Conservation (phyloP, 106 monocot species). For the Iris macrosiphon region DNA sequence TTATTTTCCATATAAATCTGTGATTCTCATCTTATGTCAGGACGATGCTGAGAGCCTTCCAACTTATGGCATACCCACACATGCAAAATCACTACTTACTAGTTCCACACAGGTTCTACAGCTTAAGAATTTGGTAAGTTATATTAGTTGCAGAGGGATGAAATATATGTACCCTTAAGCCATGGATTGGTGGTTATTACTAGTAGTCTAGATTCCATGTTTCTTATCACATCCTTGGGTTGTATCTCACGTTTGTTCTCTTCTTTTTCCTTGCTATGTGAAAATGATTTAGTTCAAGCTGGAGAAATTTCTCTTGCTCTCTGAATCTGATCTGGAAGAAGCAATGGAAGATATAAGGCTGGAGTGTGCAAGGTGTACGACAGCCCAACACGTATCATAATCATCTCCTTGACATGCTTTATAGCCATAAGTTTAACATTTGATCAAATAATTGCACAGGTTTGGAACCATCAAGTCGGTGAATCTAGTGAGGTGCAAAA, state of each 20-base stretch:
- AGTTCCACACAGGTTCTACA: constrained; percentile 61
- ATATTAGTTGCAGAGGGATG: neutral
- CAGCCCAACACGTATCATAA: neutral
- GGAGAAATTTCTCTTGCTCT: constrained; percentile 39
- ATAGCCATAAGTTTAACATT: neutral
- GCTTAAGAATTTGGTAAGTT: constrained; percentile 79
- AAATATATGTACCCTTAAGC: neutral
- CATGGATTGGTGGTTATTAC: neutral
- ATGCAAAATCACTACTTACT: constrained; percentile 63
- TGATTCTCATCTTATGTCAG: constrained; percentile 23
- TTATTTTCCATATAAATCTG: too few species aligned
- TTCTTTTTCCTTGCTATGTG: neutral
- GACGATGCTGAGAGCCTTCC: constrained; percentile 25
- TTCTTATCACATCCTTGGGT: neutral
- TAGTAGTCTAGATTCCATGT: neutral
- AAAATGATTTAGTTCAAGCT: constrained; percentile 37
- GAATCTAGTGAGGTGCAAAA: constrained; percentile 40
- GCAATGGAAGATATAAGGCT: constrained; percentile 74
- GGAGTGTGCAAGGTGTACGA: constrained; percentile 65
- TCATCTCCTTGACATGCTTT: neutral
- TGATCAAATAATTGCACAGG: constrained; percentile 29
- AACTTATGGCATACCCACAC: constrained; percentile 60
- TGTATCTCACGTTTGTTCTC: neutral
- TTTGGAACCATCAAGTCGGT: constrained; percentile 84
- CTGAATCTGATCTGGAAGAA: constrained; percentile 67